Conservation (phyloP, 805 yeast genomes). For the Lipomyces sp. region DNA sequence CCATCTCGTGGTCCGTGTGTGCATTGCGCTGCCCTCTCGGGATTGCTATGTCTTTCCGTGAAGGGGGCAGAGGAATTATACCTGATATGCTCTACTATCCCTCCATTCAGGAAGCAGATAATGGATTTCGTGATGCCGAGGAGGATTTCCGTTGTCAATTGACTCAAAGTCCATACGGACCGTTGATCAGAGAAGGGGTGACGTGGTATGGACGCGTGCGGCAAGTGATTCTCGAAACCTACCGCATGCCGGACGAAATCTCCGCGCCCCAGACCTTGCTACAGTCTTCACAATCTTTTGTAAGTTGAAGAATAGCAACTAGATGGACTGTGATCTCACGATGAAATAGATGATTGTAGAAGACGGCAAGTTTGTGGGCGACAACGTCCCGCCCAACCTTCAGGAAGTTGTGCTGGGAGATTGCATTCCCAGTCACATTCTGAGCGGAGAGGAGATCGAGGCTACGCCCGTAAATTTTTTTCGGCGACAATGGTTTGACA, state of each 20-base stretch:
- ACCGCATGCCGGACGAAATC: constrained; percentile 1
- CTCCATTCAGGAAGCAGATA: background rate
- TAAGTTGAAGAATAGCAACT: background rate
- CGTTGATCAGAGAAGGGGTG: background rate
- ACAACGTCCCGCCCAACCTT: background rate
- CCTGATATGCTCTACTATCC: no score
- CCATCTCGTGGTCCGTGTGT: no score
- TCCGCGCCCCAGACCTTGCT: background rate
- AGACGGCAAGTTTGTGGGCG: background rate
- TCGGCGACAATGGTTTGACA: no score
- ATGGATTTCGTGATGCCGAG: background rate
- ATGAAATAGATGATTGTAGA: background rate
- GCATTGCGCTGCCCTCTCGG: no score
- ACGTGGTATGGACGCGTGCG: background rate
- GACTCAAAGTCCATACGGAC: background rate
- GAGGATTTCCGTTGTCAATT: constrained; percentile 1
- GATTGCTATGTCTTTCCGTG: no score
- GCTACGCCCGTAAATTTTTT: background rate
- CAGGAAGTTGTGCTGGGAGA: background rate
- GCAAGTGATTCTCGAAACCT: background rate
- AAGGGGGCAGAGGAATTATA: no score
- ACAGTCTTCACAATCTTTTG: background rate
- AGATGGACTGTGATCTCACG: no score
- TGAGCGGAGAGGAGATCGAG: background rate
- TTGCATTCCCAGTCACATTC: background rate